Evolutionary conservation across 176 grass and related monocot species (phyloP), one percentile per base, ranked within the genome.

Genomic region (Ensete ventricosum): DNA sequence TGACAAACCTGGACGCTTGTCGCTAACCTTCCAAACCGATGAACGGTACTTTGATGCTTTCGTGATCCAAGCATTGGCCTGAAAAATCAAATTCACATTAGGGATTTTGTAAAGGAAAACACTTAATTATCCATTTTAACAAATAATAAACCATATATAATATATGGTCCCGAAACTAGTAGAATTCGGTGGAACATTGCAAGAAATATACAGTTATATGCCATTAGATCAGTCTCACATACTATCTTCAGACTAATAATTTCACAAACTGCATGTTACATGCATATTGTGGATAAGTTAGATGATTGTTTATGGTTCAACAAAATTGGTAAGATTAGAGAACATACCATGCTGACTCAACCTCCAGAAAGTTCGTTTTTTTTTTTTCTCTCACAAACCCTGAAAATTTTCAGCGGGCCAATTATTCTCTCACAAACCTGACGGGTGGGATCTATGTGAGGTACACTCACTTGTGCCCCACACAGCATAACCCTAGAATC

Each of bases 21-120:
- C 11, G 79, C 88, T 67, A 78, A 93, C 86, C 86, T 86, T 99
- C 82, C 84, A 94, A 63, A 90, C 90, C 24, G 84, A 81, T 58
- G 88, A 94, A 74, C 90, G 78, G 72, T 91, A 89, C 78, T 86
- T 85, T 55, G 95, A 94, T 77, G 90, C 95, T 89, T 99, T 88
- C 10, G 85, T 76, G 51, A 91, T 99, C 95, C 95, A 99, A 78
- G 80, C 52, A 83, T 80, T 82, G 78, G 88, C 91, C 95, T 94
- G 73, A 49, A 80, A 51, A 60, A 63, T 82, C 62, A 68, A 29
- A 17, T 29, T 19, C 7, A 74, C 1, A 55, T 34, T 23, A 27
- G 9, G 8, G 52, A 77, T 6, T 17, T 19, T 19, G 20, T 14
- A 62, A 50, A 54, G 68, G 60, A 48, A 78, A 27, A 3, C 34